Evolutionary conservation across 1,284 basidiomycete genomes (phyloP).

Genomic region (Volvariella surrecta): DNA sequence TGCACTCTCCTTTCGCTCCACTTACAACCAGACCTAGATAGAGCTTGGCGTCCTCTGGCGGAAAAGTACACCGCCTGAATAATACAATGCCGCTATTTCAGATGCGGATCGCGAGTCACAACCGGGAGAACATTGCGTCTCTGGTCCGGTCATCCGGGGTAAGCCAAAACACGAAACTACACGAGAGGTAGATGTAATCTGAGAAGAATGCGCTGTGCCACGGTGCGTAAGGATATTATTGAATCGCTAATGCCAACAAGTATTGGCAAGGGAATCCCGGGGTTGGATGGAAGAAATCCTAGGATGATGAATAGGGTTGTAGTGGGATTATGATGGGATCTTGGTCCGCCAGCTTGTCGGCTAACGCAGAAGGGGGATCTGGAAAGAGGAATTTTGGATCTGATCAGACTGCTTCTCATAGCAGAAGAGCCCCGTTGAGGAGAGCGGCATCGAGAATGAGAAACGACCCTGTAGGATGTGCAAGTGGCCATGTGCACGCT

Average conservation of each 20-base stretch:
- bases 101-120: no score
- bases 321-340: conserved; percentile 1
- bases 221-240: conserved; percentile 3
- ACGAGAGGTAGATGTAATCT: no score
- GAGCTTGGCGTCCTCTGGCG: no score
- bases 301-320: no score
- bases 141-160: no score
- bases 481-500: conserved; percentile 18
- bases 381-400: conserved; percentile 19
- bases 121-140: no score
- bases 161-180: no score
- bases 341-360: conserved; percentile 20
- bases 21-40: no score
- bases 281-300: conserved; percentile 16
- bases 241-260: not conserved
- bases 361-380: conserved; percentile 17
- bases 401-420: conserved; percentile 12
- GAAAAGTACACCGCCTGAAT: no score
- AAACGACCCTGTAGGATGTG: conserved; percentile 17
- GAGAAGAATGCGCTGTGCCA: no score
- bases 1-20: no score
- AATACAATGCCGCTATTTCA: no score
- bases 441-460: conserved; percentile 17
- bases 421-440: conserved; percentile 15
- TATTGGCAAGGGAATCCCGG: conserved; percentile 14